Base-by-base conservation (phyloP, 805 yeast species). In the Kregervanrija pseudodelftensis region DNA sequence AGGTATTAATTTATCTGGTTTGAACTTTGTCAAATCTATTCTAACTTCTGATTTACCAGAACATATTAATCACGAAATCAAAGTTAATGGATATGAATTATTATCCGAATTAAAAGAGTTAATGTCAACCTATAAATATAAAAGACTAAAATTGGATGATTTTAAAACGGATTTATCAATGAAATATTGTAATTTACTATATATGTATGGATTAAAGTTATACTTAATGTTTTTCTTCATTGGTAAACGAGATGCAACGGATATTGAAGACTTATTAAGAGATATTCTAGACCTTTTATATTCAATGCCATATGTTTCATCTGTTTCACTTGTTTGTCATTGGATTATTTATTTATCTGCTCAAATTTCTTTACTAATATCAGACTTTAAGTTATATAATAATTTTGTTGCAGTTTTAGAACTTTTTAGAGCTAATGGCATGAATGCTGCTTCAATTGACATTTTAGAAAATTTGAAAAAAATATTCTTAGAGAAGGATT, bases 271-370 rank as follows among this genome's bases (percentile, higher is more conserved):
- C 1, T 31, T 36, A 12, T 8, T 49, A 10, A 28, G 40, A n/a
- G 46, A 46, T 14, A 43, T 49, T 7, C 11, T 49, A 3, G 50
- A 49, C 28, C 17, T 40, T 5, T 38, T 47, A 30, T 37, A 42
- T 16, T 40, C 48, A n/a, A 46, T 41, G 36, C 51, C 50, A 2
- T 49, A 49, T 39, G 28, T 40, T 14, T 41, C 44, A 11, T 42
- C 51, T 10, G 45, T 46, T 30, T 48, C 43, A 2, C 16, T 33
- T 4, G 33, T 41, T 3, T 39, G 42, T 31, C 51, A 49, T 37
- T 46, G 49, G 45, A 14, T 14, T 37, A 35, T 46, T 4, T 49
- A 43, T 32, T 34, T 41, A 12, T 31, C 41, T 8, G 44, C 45
- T 11, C 9, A 41, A 8, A 35, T 43, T 12, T 41, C 44, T 12